Percentiles rank a stretch among this genome's conserved stretches.
These are phyloP conservation scores for Trichoderma sp. DNA, from an alignment of 2,329 filamentous ascomycete species.

Conservation along the genomic window DNA sequence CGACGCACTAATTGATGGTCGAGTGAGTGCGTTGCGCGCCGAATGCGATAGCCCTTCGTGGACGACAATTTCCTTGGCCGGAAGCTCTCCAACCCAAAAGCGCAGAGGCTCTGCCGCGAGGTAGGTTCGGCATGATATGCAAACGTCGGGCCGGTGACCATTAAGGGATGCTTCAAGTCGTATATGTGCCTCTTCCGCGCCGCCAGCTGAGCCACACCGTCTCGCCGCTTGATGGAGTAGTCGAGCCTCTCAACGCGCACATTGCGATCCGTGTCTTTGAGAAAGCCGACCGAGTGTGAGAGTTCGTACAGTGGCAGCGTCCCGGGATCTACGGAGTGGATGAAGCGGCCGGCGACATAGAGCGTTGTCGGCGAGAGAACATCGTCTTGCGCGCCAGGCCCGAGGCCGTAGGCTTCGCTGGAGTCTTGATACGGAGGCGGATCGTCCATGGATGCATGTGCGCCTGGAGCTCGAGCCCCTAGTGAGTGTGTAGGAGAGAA, in stretches of 20 bases:
- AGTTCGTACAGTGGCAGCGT: conserved; percentile 36
- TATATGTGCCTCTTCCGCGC: conserved; percentile 34
- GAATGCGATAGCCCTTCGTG: conserved; percentile 29
- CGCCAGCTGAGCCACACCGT: conserved; percentile 27
- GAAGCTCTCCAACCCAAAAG: conserved; percentile 31
- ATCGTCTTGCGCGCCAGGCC: conserved; percentile 1
- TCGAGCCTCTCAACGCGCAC: conserved; percentile 35
- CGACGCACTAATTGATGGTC: conserved; percentile 25
- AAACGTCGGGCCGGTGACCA: conserved; percentile 30
- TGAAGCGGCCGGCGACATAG: conserved; percentile 33
- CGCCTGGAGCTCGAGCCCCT: neutral
- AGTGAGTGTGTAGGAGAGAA: neutral
- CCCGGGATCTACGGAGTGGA: conserved; percentile 31
- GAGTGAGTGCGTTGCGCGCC: conserved; percentile 28
- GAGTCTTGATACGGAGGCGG: neutral
- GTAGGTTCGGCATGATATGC: conserved; percentile 33
- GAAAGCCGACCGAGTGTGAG: conserved; percentile 34
- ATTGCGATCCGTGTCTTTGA: conserved; percentile 32
- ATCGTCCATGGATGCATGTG: neutral
- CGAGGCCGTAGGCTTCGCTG: neutral
- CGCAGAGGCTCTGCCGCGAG: conserved; percentile 29
- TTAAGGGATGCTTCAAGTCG: conserved; percentile 34
- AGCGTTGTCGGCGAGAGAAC: conserved; percentile 33
- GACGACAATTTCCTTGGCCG: conserved; percentile 25
- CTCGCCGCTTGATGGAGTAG: conserved; percentile 25